Percentiles rank a stretch among this genome's conserved stretches.
phyloP scores from a whole-genome alignment of 257 asterid genomes.

The Solanum corneliomulleri region DNA sequence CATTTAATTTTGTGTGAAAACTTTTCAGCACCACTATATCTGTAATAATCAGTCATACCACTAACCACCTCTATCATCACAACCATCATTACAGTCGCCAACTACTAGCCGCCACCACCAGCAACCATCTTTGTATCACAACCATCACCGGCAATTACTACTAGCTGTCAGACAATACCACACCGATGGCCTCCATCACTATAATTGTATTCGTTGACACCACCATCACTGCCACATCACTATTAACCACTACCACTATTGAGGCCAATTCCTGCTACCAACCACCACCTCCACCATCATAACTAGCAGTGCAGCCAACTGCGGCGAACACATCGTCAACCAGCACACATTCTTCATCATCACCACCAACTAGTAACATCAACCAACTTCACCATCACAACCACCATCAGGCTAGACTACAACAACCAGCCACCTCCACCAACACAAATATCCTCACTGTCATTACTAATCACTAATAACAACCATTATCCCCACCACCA shows the following conservation, averaged over 20 bases:
- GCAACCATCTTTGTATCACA: neutral
- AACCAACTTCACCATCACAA: neutral
- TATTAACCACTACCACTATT: neutral
- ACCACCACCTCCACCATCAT: neutral
- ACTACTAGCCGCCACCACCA: neutral
- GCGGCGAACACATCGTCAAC: neutral
- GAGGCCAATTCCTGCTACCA: neutral
- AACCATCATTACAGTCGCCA: neutral
- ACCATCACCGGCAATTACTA: neutral
- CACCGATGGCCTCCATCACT: neutral
- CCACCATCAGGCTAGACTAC: neutral
- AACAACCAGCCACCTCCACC: neutral
- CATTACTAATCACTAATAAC: neutral
- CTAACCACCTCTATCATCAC: neutral
- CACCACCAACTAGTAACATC: neutral
- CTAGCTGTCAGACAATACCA: neutral
- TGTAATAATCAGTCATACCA: neutral
- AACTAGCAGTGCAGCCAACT: neutral
- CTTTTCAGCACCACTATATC: neutral
- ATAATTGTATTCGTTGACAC: neutral
- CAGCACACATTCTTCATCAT: neutral
- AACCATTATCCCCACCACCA: neutral
- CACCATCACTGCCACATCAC: neutral
- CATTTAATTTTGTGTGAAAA: neutral
- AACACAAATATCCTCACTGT: neutral